These are phyloP conservation scores for Trypanosomatidae sp. DNA, from an alignment of 208 protist genomes.

Conservation along the genomic window DNA sequence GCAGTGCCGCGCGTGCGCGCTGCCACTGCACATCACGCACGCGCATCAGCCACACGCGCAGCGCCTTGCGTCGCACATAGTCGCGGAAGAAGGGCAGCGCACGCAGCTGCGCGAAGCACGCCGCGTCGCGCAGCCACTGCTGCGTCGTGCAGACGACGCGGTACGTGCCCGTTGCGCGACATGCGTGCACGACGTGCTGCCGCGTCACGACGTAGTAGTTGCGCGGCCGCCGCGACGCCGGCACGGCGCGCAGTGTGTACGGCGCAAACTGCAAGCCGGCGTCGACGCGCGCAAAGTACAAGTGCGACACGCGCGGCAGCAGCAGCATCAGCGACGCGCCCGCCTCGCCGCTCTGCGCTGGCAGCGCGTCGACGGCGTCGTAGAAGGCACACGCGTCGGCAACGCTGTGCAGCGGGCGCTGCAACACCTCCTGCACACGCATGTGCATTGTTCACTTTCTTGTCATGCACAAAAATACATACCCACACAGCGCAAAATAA, in stretches of 20 bases:
- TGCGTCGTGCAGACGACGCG: conserved; percentile 18
- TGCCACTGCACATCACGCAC: conserved; percentile 10
- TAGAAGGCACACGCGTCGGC: conserved; percentile 41
- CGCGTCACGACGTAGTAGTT: conserved; percentile 81
- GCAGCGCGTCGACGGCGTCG: conserved; percentile 12
- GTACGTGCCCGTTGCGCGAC: conserved; percentile 24
- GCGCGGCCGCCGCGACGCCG: conserved; percentile 23
- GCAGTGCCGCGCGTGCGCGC: conserved; percentile 11
- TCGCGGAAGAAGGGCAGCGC: conserved; percentile 47
- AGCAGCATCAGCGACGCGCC: no score
- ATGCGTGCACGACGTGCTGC: conserved; percentile 53
- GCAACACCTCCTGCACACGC: conserved; percentile 10
- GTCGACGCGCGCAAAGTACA: conserved; percentile 70
- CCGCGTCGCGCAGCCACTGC: conserved; percentile 41
- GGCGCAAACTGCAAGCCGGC: conserved; percentile 54
- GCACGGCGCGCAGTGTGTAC: conserved; percentile 72
- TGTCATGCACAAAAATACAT: neutral
- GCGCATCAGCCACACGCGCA: conserved; percentile 19
- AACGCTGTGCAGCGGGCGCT: conserved; percentile 21
- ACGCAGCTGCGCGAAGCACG: conserved; percentile 23
- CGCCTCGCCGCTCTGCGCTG: conserved; percentile 15
- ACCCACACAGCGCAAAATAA: no score
- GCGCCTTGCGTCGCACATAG: conserved; percentile 32
- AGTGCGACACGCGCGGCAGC: conserved; percentile 63
- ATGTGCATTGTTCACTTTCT: neutral